Conservation (phyloP, 495 filamentous ascomycete genomes). For the Xylaria bambusicola region DNA sequence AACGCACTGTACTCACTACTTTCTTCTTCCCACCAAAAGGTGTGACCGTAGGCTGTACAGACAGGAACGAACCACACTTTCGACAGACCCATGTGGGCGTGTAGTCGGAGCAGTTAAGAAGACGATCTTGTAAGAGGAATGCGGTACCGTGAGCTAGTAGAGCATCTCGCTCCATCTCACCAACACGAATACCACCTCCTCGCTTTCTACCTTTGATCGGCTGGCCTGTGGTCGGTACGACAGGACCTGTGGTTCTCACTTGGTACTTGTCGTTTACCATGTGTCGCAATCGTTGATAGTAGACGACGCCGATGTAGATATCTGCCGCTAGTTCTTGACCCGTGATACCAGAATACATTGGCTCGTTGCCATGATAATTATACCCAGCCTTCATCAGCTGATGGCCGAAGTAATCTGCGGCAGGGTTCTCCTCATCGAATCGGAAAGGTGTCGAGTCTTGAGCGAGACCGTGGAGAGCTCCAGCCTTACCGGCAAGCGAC, state of each 20-base stretch:
- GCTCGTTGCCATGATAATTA: constrained; percentile 98
- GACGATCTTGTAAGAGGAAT: constrained; percentile 90
- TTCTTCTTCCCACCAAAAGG: constrained; percentile 63
- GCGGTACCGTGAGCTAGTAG: constrained; percentile 92
- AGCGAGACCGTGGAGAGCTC: constrained; percentile 87
- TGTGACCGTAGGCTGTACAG: constrained; percentile 74
- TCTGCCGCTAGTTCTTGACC: constrained; percentile 91
- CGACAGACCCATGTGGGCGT: constrained; percentile 84
- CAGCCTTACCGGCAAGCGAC: constrained; percentile 92
- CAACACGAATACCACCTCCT: constrained; percentile 97
- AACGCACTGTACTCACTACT: constrained; percentile 64
- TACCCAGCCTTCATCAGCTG: constrained; percentile 92
- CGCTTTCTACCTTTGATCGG: constrained; percentile 94
- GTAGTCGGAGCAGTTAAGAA: constrained; percentile 96
- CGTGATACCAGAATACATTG: constrained; percentile 95
- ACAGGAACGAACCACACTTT: constrained; percentile 83
- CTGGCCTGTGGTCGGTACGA: constrained; percentile 86
- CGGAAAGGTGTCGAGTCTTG: constrained; percentile 95
- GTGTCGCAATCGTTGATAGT: constrained; percentile 96
- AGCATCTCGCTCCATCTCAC: constrained; percentile 98
- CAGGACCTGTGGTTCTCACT: constrained; percentile 91
- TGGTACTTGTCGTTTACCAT: constrained; percentile 99
- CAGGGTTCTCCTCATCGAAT: constrained; percentile 90
- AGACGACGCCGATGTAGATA: constrained; percentile 95
- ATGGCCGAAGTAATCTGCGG: constrained; percentile 92